phyloP scores from a whole-genome alignment of 306 rosid genomes.

The Nissolia schottii region DNA sequence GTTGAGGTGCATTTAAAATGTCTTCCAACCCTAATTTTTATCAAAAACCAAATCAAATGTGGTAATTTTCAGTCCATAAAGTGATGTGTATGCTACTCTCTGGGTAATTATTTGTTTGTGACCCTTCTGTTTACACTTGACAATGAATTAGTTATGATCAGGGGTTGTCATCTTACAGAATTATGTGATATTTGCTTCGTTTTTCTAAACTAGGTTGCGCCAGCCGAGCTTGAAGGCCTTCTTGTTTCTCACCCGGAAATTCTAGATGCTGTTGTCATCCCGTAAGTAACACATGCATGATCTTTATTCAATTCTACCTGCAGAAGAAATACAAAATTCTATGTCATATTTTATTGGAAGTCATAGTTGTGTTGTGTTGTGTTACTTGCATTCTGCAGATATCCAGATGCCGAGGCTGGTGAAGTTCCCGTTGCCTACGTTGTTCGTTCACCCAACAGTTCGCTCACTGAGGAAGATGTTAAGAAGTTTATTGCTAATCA shows the following conservation, averaged over 20 bases:
- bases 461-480: slow-evolving; percentile 69
- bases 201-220: slow-evolving; percentile 67
- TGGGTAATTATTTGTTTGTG: not conserved
- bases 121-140: not conserved
- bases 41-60: not conserved
- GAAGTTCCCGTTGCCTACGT: slow-evolving; percentile 85
- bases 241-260: slow-evolving; percentile 92
- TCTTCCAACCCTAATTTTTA: not conserved
- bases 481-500: slow-evolving; percentile 59
- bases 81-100: not conserved
- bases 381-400: slow-evolving; percentile 35
- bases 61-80: not conserved
- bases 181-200: not conserved
- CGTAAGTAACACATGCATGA: slow-evolving; percentile 50
- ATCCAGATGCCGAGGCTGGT: slow-evolving; percentile 92
- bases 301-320: not conserved
- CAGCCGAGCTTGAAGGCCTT: slow-evolving; percentile 94
- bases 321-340: not conserved
- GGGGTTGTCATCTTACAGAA: not conserved
- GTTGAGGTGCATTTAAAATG: not conserved
- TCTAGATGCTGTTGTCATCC: slow-evolving; percentile 91
- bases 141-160: not conserved
- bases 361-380: not conserved
- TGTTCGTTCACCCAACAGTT: slow-evolving; percentile 64
- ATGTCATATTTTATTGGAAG: not conserved